phyloP scores from a whole-genome alignment of 176 grass and related monocot genomes.

The Musa schizocarpa region DNA sequence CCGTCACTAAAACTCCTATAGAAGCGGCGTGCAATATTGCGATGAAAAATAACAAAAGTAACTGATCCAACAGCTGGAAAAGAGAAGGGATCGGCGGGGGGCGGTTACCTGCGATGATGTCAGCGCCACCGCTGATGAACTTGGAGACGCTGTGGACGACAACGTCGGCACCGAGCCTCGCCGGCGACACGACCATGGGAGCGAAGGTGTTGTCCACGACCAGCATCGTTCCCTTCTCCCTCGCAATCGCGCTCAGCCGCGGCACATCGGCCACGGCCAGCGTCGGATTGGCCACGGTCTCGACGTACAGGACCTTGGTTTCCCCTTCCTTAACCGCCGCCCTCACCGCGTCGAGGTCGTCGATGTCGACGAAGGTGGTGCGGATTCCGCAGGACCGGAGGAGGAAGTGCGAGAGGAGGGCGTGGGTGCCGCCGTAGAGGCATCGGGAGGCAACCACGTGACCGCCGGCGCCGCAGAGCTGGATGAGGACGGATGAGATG shows the following conservation, averaged over 20 bases:
- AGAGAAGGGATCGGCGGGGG: background rate
- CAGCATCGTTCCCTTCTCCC: slow-evolving; percentile 66
- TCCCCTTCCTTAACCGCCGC: slow-evolving; percentile 41
- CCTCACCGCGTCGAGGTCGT: slow-evolving; percentile 63
- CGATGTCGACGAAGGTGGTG: slow-evolving; percentile 65
- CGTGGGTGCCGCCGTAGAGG: slow-evolving; percentile 97
- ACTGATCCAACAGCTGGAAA: background rate
- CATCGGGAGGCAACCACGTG: slow-evolving; percentile 85
- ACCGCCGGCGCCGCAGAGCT: slow-evolving; percentile 64
- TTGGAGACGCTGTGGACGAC: slow-evolving; percentile 96
- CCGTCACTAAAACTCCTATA: too few relatives aligned
- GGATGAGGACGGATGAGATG: slow-evolving; percentile 72
- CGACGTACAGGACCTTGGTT: slow-evolving; percentile 77
- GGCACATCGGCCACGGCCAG: slow-evolving; percentile 77
- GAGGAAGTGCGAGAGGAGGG: slow-evolving; percentile 70
- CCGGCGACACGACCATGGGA: slow-evolving; percentile 69
- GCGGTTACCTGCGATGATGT: slow-evolving; percentile 78
- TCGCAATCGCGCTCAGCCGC: slow-evolving; percentile 58
- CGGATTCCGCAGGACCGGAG: slow-evolving; percentile 43
- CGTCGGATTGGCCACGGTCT: slow-evolving; percentile 87
- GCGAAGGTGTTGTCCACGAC: slow-evolving; percentile 97
- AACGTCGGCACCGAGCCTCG: slow-evolving; percentile 73
- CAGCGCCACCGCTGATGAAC: slow-evolving; percentile 95
- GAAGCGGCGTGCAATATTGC: too few relatives aligned
- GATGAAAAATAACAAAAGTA: background rate